These are phyloP conservation scores for Didymella arachidicola DNA, from an alignment of 2,329 filamentous ascomycete species.

Conservation along the genomic window DNA sequence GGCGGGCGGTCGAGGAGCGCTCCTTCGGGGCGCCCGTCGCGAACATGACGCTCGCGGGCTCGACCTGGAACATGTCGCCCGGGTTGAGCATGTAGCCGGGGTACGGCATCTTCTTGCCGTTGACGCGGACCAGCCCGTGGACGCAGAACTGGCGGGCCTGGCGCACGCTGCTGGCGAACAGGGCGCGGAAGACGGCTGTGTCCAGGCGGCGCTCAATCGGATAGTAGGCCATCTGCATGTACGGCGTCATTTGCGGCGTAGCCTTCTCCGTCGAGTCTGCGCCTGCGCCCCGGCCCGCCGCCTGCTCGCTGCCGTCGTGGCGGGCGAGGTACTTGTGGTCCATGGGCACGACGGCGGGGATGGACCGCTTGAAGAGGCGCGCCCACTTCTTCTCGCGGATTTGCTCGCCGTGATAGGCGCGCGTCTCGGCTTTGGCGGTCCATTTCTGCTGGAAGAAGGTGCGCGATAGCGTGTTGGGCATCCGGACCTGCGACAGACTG, in stretches of 20 bases:
- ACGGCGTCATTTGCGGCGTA: constrained; percentile 70
- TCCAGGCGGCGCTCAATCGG: constrained; percentile 91
- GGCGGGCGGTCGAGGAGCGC: constrained; percentile 41
- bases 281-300: constrained; percentile 83
- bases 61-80: constrained; percentile 97
- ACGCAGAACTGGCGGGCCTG: constrained; percentile 95
- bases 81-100: constrained; percentile 95
- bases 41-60: constrained; percentile 84
- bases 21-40: constrained; percentile 79
- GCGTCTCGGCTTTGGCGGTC: constrained; percentile 81
- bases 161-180: constrained; percentile 92
- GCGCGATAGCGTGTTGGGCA: constrained; percentile 47
- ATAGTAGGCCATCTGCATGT: constrained; percentile 95
- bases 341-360: constrained; percentile 87
- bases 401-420: constrained; percentile 94
- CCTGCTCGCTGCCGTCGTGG: constrained; percentile 82
- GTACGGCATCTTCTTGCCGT: constrained; percentile 95
- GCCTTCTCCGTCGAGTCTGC: constrained; percentile 34
- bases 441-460: constrained; percentile 99
- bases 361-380: constrained; percentile 84
- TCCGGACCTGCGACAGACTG: constrained; percentile 72
- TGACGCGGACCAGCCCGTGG: constrained; percentile 92
- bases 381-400: constrained; percentile 93
- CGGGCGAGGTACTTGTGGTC: constrained; percentile 78
- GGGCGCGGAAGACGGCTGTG: constrained; percentile 88